Conservation (phyloP, 805 yeast genomes). For the Candida manassasensis region DNA sequence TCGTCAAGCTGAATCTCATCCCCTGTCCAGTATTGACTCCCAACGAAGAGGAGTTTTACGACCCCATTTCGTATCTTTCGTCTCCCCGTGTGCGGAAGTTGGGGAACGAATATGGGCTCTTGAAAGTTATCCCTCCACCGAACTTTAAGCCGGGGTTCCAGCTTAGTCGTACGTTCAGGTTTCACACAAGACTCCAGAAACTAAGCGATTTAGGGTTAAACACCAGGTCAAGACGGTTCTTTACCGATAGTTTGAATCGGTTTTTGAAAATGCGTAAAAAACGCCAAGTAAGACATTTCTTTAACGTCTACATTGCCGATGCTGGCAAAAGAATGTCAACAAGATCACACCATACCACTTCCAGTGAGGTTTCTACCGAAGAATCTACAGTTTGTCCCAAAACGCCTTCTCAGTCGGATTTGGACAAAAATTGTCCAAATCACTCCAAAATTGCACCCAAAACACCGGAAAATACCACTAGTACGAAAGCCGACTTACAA, state of each 20-base stretch:
- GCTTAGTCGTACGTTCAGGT: slow-evolving; percentile 50
- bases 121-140: slow-evolving; percentile 49
- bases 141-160: slow-evolving; percentile 55
- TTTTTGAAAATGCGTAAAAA: slow-evolving; percentile 45
- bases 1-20: slow-evolving; percentile 11
- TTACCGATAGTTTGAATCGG: slow-evolving; percentile 56
- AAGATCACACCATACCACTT: not conserved
- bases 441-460: not conserved
- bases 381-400: not conserved
- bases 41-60: slow-evolving; percentile 37
- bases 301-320: slow-evolving; percentile 11
- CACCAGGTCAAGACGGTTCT: slow-evolving; percentile 60
- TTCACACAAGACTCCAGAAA: slow-evolving; percentile 66
- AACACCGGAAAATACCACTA: not conserved
- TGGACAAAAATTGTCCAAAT: not conserved
- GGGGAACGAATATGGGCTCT: slow-evolving; percentile 47
- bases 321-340: not conserved
- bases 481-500: not conserved
- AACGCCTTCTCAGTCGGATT: not conserved
- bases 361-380: not conserved
- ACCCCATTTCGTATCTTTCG: slow-evolving; percentile 48
- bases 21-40: slow-evolving; percentile 50
- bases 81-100: slow-evolving; percentile 33
- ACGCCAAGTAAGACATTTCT: slow-evolving; percentile 18
- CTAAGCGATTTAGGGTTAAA: slow-evolving; percentile 59